phyloP scores from a whole-genome alignment of 2,329 filamentous ascomycete species.

The Neospermospora avenae region DNA sequence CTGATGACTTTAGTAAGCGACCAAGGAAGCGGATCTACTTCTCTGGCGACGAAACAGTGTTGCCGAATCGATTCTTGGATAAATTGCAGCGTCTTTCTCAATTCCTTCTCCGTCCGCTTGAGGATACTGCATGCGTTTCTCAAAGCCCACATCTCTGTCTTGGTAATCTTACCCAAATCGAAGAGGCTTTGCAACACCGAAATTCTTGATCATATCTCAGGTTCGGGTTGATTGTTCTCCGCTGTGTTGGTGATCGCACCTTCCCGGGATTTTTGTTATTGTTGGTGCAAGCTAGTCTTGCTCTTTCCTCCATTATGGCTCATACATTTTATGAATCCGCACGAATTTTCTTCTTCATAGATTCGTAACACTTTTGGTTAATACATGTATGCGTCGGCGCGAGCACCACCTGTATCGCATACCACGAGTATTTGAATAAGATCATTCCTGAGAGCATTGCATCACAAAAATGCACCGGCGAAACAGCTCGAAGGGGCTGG shows the following conservation, averaged over 20 bases:
- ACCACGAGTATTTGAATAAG: constrained; percentile 31
- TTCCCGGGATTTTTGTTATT: constrained; percentile 1
- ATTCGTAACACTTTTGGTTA: constrained; percentile 34
- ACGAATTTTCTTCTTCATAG: constrained; percentile 29
- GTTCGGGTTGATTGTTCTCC: background rate
- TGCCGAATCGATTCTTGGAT: too few relatives aligned
- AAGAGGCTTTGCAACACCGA: too few relatives aligned
- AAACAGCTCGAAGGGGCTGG: constrained; percentile 46
- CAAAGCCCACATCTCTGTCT: too few relatives aligned
- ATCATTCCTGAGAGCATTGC: constrained; percentile 21
- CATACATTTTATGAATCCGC: background rate
- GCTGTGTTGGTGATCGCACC: background rate
- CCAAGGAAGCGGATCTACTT: too few relatives aligned
- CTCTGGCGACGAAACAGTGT: too few relatives aligned
- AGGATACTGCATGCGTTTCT: too few relatives aligned
- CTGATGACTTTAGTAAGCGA: too few relatives aligned
- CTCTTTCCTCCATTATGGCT: constrained; percentile 4
- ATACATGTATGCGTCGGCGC: constrained; percentile 22
- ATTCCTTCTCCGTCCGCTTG: too few relatives aligned
- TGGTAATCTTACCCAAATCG: too few relatives aligned
- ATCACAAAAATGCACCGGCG: constrained; percentile 31
- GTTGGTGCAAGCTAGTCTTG: background rate
- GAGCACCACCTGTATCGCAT: constrained; percentile 29
- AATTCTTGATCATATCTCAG: too few relatives aligned
- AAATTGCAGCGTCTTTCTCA: too few relatives aligned